phyloP scores from a whole-genome alignment of 169 alveolate genomes.

The Plasmodium vinckei region DNA sequence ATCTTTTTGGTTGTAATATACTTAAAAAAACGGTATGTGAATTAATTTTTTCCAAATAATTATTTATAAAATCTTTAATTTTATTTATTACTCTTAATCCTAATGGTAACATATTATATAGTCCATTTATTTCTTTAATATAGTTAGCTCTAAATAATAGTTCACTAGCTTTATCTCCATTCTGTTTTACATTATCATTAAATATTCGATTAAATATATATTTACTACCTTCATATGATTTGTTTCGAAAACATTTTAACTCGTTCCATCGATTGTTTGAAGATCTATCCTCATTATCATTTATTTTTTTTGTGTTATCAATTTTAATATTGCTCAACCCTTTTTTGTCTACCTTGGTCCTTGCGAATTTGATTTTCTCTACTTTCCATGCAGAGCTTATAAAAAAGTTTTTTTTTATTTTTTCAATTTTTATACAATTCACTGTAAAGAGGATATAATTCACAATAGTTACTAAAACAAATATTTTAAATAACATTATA shows the following conservation, averaged over 20 bases:
- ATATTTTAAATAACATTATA: conserved; percentile 1
- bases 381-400: not conserved
- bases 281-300: not conserved
- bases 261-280: not conserved
- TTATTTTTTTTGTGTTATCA: not conserved
- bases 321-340: not conserved
- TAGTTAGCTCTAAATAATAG: conserved; percentile 48
- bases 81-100: conserved; percentile 46
- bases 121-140: conserved; percentile 43
- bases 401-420: not conserved
- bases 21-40: conserved; percentile 39
- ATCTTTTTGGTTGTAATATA: conserved; percentile 60
- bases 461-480: not conserved
- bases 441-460: not conserved
- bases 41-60: conserved; percentile 27
- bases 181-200: conserved; percentile 30
- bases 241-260: not conserved
- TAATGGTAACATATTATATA: conserved; percentile 42
- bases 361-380: too few relatives aligned
- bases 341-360: too few relatives aligned
- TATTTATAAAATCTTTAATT: conserved; percentile 22
- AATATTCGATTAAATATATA: conserved; percentile 41
- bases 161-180: conserved; percentile 71
- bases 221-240: conserved; percentile 39
- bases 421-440: not conserved